phyloP scores from a whole-genome alignment of 1,284 basidiomycete genomes.

The Cutaneotrichosporon spelunceum region DNA sequence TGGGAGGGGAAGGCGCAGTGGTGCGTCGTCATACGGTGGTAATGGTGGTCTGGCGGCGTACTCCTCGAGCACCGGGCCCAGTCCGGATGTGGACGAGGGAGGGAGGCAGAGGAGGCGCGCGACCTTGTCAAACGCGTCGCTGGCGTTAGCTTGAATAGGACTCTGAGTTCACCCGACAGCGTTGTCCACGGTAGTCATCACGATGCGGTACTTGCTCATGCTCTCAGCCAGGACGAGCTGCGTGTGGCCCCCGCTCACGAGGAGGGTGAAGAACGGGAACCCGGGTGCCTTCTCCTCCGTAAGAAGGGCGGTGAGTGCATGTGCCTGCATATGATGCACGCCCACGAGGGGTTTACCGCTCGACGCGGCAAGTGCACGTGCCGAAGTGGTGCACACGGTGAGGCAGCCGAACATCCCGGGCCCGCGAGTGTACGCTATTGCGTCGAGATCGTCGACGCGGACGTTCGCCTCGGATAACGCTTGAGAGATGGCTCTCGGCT shows the following conservation, averaged over 20 bases:
- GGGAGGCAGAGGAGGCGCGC: conserved; percentile 65
- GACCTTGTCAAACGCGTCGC: conserved; percentile 74
- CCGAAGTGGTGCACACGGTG: conserved; percentile 69
- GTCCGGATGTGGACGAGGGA: conserved; percentile 59
- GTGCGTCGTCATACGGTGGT: conserved; percentile 31
- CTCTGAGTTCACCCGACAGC: conserved; percentile 60
- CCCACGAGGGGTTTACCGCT: conserved; percentile 75
- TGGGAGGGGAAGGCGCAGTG: conserved; percentile 57
- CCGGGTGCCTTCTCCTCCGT: conserved; percentile 60
- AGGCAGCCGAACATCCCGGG: conserved; percentile 83
- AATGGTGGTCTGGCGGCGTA: conserved; percentile 52
- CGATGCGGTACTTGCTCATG: conserved; percentile 61
- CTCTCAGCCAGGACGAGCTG: conserved; percentile 72
- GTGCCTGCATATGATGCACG: conserved; percentile 97
- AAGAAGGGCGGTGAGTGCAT: conserved; percentile 78
- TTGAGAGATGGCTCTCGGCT: conserved; percentile 70
- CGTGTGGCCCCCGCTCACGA: conserved; percentile 89
- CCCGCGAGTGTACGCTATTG: conserved; percentile 84
- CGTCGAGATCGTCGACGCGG: conserved; percentile 65
- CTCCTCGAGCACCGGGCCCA: conserved; percentile 72
- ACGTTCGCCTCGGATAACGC: conserved; percentile 67
- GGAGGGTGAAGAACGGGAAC: conserved; percentile 82
- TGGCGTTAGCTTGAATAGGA: conserved; percentile 20
- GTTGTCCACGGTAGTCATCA: conserved; percentile 73
- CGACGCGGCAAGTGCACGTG: conserved; percentile 73